phyloP scores from a whole-genome alignment of 2,329 filamentous ascomycete genomes.

The Penicillium psychrosexuale region DNA sequence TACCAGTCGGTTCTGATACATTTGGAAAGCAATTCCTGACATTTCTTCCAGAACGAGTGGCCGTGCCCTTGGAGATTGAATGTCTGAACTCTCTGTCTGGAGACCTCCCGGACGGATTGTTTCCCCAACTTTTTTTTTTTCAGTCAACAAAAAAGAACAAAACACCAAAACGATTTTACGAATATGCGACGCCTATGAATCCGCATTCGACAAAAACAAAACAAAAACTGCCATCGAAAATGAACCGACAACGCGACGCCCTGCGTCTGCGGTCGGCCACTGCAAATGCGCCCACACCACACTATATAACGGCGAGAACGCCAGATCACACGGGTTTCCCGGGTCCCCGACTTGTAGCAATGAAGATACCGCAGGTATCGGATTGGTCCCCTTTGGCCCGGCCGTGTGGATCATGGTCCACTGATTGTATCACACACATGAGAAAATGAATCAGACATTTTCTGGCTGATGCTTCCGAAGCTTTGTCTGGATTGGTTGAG shows the following conservation, averaged over 20 bases:
- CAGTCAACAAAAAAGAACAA: conserved; percentile 15
- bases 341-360: conserved; percentile 44
- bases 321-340: conserved; percentile 30
- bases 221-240: conserved; percentile 14
- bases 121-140: neutral
- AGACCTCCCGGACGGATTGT: neutral
- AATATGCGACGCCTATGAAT: conserved; percentile 21
- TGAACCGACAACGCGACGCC: conserved; percentile 6
- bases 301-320: conserved; percentile 19
- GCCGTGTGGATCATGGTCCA: conserved; percentile 31
- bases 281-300: conserved; percentile 14
- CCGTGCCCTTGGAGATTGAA: conserved; percentile 30
- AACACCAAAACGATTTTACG: conserved; percentile 12
- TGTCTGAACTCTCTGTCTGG: neutral
- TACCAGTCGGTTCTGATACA: conserved; percentile 4
- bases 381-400: conserved; percentile 42
- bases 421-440: conserved; percentile 17
- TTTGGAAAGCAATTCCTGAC: conserved; percentile 18
- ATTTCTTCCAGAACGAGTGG: conserved; percentile 13
- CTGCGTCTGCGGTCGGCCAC: conserved; percentile 8
- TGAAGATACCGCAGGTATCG: conserved; percentile 36
- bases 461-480: conserved; percentile 3
- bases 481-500: conserved; percentile 29
- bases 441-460: conserved; percentile 18
- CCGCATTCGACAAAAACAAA: conserved; percentile 18